Evolutionary conservation across 2,329 filamentous ascomycete genomes (phyloP), one percentile per base, ranked within the genome.

Genomic region (Calonectria ilicicola): DNA sequence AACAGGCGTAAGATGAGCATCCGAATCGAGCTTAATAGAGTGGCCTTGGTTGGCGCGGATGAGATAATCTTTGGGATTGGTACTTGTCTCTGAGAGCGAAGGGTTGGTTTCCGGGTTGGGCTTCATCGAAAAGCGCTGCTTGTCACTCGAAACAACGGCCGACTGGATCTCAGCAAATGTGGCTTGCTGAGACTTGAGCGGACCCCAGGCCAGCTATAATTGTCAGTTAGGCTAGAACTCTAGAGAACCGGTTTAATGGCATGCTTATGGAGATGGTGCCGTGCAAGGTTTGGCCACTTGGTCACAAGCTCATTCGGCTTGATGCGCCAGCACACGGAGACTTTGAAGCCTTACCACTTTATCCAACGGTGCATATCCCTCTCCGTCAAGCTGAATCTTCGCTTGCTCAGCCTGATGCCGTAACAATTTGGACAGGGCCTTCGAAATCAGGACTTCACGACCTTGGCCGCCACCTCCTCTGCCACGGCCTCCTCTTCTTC

Each of bases 21-120:
- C 91, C n/a, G 91, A 91, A 32, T 94, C 93, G 42, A 92, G 85
- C 80, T 92, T 91, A 81, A 99, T 94, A 79, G 91, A 95, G 86
- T 98, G 97, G 67, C 97, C 97, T 86, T 98, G 97, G 81, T 97
- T 98, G 32, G 97, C 97, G 80, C 97, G 95, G 85, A 99, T 98
- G 38, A 97, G 88, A 86, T 93, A 98, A 82, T 93, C 88, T 0
- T 88, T 83, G 0, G 94, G 89, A 63, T 93, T 86, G 10, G 81
- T 80, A 23, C 82, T 81, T 21, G 79, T 74, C 14, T 68, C 60
- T 5, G 67, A 80, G 67, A 68, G 64, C 6, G 72, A 74, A 2
- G 79, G 76, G 67, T 81, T 80, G 47, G 79, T 78, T 19, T 70
- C 69, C 10, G 81, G 79, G 74, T 85, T 89, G 56, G 90, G 90